Evolutionary conservation across 768 basidiomycete genomes (phyloP).

Genomic region (Xerocomus brunneocitrinus): DNA sequence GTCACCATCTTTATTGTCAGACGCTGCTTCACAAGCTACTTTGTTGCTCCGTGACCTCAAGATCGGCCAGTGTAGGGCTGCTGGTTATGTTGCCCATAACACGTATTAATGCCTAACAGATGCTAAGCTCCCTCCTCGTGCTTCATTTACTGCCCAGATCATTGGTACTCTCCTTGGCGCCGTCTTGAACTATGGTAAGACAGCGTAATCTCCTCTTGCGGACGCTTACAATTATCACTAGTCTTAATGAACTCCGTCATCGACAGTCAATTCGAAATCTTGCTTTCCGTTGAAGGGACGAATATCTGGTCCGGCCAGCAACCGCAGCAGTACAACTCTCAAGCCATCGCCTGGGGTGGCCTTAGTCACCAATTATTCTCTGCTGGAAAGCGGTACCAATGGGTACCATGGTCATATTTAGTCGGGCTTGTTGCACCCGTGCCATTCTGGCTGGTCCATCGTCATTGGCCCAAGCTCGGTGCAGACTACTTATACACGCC

Average conservation of each 20-base stretch:
- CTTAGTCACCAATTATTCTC: conserved; percentile 34
- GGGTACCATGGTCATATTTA: conserved; percentile 37
- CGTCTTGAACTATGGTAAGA: conserved; percentile 42
- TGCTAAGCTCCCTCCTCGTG: conserved; percentile 58
- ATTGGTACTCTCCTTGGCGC: conserved; percentile 53
- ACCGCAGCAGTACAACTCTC: conserved; percentile 28
- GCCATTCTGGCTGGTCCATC: conserved; percentile 39
- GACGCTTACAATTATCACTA: conserved; percentile 25
- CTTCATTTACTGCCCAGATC: conserved; percentile 56
- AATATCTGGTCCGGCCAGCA: conserved; percentile 24
- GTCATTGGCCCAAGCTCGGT: conserved; percentile 31
- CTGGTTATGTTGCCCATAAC: conserved; percentile 12
- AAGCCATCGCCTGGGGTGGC: conserved; percentile 38
- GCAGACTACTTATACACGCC: conserved; percentile 29
- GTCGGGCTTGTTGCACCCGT: conserved; percentile 33
- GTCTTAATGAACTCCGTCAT: conserved; percentile 60
- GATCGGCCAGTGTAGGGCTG: conserved; percentile 26
- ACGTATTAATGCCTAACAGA: conserved; percentile 34
- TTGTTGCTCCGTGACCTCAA: conserved; percentile 58
- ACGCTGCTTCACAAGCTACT: conserved; percentile 45
- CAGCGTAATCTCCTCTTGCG: not conserved
- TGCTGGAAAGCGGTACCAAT: conserved; percentile 29
- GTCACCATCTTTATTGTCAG: conserved; percentile 34
- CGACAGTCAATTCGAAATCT: conserved; percentile 43
- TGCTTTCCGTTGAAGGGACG: conserved; percentile 39